phyloP scores from a whole-genome alignment of 2,329 filamentous ascomycete species.

The Aureobasidium sp. region DNA sequence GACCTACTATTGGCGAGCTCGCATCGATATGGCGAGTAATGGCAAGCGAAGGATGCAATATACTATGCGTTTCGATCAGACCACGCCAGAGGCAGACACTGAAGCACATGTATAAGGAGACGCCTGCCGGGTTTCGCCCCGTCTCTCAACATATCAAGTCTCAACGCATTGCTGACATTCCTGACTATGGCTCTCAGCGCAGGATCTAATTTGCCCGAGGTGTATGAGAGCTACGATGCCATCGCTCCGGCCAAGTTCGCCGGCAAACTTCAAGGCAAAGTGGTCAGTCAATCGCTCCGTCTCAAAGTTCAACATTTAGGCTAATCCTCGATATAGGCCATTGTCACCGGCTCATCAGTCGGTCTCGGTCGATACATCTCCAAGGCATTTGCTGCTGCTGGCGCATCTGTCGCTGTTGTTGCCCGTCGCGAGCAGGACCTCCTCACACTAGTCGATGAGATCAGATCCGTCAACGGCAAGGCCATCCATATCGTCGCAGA shows the following conservation, averaged over 20 bases:
- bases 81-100: not conserved
- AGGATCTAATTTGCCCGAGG: not conserved
- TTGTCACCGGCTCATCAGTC: slow-evolving; percentile 9
- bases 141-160: not conserved
- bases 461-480: slow-evolving; percentile 17
- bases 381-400: slow-evolving; percentile 15
- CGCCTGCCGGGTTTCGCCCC: not conserved
- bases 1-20: not conserved
- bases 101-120: not conserved
- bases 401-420: slow-evolving; percentile 8
- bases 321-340: not conserved
- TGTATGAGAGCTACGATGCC: slow-evolving; percentile 19
- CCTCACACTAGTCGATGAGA: slow-evolving; percentile 20
- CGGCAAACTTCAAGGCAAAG: slow-evolving; percentile 22
- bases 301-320: not conserved
- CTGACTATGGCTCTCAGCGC: not conserved
- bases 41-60: not conserved
- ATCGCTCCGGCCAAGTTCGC: slow-evolving; percentile 19
- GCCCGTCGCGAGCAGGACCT: slow-evolving; percentile 20
- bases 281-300: slow-evolving; percentile 14
- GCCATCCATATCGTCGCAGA: slow-evolving; percentile 20
- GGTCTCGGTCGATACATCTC: slow-evolving; percentile 10
- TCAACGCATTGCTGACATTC: not conserved
- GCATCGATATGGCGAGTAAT: not conserved
- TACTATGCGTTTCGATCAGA: not conserved